phyloP scores from a whole-genome alignment of 2,329 filamentous ascomycete species.

The Botrytis paeoniae region DNA sequence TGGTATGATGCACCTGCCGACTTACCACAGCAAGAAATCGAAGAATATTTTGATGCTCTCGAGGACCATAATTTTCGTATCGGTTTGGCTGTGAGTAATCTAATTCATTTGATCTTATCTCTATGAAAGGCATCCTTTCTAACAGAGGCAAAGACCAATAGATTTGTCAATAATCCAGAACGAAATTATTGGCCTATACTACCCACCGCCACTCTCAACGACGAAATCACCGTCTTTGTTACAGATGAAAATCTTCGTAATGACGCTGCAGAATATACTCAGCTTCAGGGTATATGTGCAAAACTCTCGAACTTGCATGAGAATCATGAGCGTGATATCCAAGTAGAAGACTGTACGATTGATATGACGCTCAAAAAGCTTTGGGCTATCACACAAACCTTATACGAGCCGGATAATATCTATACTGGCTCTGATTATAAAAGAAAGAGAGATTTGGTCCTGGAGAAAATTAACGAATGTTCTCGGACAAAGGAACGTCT shows the following conservation, averaged over 20 bases:
- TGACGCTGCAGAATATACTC: background rate
- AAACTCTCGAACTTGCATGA: background rate
- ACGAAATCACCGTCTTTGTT: background rate
- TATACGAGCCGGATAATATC: background rate
- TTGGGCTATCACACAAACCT: background rate
- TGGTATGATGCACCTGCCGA: background rate
- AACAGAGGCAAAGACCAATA: background rate
- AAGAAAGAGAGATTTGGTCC: background rate
- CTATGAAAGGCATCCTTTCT: background rate
- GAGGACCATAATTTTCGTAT: background rate
- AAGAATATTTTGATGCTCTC: background rate
- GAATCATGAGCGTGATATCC: fast-evolving
- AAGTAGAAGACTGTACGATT: background rate
- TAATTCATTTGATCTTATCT: background rate
- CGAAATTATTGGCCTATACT: background rate
- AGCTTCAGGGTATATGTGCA: background rate
- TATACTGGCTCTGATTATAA: background rate
- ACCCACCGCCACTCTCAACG: background rate
- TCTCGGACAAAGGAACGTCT: background rate
- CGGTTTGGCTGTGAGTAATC: background rate
- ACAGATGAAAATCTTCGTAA: background rate
- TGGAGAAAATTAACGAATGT: background rate
- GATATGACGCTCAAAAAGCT: no score
- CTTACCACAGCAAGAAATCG: background rate
- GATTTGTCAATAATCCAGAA: background rate